Conservation (phyloP, 2,329 filamentous ascomycete species). For the Lomentospora prolificans region DNA sequence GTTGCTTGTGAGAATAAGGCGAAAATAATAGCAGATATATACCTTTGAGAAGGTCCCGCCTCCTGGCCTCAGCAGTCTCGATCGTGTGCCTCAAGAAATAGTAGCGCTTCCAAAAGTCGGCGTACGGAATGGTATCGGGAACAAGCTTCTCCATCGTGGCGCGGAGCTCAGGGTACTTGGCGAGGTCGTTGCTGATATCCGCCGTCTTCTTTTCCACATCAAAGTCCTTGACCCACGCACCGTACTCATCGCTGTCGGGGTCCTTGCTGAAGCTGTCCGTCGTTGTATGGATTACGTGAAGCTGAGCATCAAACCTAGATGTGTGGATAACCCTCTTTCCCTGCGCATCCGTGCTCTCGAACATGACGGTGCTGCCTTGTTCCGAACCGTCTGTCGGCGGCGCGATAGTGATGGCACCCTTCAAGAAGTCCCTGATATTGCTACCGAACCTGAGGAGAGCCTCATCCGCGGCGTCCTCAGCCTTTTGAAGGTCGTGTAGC, state of each 20-base stretch:
- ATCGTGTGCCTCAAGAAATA: conserved; percentile 91
- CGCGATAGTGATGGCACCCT: conserved; percentile 81
- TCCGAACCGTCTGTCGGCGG: conserved; percentile 50
- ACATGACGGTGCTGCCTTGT: conserved; percentile 59
- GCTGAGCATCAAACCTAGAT: conserved; percentile 86
- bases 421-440: conserved; percentile 81
- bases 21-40: conserved; percentile 20
- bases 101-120: conserved; percentile 86
- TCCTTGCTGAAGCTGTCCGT: conserved; percentile 75
- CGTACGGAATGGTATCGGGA: conserved; percentile 84
- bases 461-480: conserved; percentile 93
- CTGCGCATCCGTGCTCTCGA: conserved; percentile 84
- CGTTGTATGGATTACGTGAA: conserved; percentile 88
- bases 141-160: conserved; percentile 91
- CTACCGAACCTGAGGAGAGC: conserved; percentile 84
- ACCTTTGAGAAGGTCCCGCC: conserved; percentile 89
- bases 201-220: conserved; percentile 77
- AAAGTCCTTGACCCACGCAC: conserved; percentile 63
- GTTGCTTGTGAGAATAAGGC: conserved; percentile 9
- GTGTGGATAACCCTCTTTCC: conserved; percentile 93
- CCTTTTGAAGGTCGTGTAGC: conserved; percentile 79
- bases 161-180: conserved; percentile 77
- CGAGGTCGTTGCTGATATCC: conserved; percentile 70
- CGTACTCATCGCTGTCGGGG: conserved; percentile 65
- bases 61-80: conserved; percentile 81